phyloP scores from a whole-genome alignment of 192 early-diverging fungal genomes.

The Coemansia sp. region DNA sequence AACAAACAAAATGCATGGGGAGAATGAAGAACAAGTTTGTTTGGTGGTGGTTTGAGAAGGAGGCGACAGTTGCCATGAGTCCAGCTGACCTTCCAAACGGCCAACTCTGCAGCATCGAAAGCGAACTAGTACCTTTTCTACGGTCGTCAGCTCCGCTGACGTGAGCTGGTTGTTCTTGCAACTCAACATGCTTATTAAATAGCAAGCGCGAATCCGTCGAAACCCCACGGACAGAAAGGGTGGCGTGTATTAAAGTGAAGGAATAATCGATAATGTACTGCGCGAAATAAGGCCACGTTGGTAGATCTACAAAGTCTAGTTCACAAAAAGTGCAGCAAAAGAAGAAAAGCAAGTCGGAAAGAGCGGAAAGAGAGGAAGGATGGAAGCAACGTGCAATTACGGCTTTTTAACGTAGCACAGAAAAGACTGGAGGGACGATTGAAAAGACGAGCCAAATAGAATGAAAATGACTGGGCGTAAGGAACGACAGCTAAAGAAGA shows the following conservation, averaged over 20 bases:
- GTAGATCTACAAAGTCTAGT: background rate
- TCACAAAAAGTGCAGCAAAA: background rate
- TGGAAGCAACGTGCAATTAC: constrained; percentile 14
- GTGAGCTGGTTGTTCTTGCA: constrained; percentile 53
- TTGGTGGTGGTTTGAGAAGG: background rate
- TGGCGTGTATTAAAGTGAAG: background rate
- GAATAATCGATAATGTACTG: background rate
- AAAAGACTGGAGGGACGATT: background rate
- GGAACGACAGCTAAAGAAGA: background rate
- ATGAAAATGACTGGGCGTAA: constrained; percentile 7
- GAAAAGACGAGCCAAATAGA: background rate
- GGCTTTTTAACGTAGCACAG: background rate
- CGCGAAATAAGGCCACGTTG: background rate
- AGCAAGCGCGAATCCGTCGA: background rate
- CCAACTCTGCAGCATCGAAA: background rate
- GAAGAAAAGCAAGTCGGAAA: background rate
- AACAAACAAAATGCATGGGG: no score
- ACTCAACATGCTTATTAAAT: constrained; percentile 35
- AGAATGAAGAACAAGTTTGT: no score
- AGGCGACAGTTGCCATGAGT: background rate
- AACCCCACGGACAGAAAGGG: background rate
- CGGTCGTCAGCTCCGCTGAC: constrained; percentile 60
- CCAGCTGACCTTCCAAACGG: background rate
- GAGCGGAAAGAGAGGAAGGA: background rate
- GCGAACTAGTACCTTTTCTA: constrained; percentile 54